Percentiles rank a stretch among this genome's conserved stretches.
Conservation (phyloP, 2,329 filamentous ascomycete species). For the Colletotrichum sidae region DNA sequence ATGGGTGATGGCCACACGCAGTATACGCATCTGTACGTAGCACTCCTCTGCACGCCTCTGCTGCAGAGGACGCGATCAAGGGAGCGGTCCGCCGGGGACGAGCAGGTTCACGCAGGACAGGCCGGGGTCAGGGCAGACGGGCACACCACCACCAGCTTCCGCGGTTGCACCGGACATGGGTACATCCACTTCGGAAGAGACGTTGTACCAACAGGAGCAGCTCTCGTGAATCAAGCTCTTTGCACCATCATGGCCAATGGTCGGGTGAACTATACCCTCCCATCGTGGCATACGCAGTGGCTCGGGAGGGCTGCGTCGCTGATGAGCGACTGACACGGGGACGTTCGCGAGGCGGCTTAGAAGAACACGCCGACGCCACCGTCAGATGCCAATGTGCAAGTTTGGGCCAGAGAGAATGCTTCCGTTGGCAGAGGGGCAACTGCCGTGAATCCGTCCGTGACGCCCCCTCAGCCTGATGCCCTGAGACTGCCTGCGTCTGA, state of each 20-base stretch:
- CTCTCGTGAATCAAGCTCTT: constrained; percentile 20
- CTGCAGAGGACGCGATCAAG: constrained; percentile 9
- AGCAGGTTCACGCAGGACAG: constrained; percentile 27
- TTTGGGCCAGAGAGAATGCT: not conserved
- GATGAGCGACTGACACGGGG: not conserved
- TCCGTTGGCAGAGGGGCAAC: not conserved
- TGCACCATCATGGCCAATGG: not conserved
- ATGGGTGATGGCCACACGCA: too few species aligned
- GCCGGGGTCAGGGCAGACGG: constrained; percentile 25
- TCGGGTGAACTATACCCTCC: too few species aligned
- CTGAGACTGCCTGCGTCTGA: not conserved
- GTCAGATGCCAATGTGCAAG: constrained; percentile 20
- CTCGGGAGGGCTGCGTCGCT: too few species aligned
- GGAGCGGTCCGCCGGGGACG: constrained; percentile 24
- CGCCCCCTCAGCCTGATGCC: not conserved
- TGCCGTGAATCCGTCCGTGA: constrained; percentile 7
- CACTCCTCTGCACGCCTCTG: too few species aligned
- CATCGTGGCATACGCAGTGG: not conserved
- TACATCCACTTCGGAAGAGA: constrained; percentile 35
- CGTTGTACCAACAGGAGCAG: constrained; percentile 33
- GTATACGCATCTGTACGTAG: too few species aligned
- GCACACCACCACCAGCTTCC: constrained; percentile 37
- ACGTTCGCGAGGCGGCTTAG: not conserved
- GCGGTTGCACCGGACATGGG: constrained; percentile 35
- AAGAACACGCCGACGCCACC: constrained; percentile 4